Evolutionary conservation across 2,329 filamentous ascomycete genomes (phyloP), one percentile per base, ranked within the genome.

Genomic region (Penicillium fuscoglaucum): DNA sequence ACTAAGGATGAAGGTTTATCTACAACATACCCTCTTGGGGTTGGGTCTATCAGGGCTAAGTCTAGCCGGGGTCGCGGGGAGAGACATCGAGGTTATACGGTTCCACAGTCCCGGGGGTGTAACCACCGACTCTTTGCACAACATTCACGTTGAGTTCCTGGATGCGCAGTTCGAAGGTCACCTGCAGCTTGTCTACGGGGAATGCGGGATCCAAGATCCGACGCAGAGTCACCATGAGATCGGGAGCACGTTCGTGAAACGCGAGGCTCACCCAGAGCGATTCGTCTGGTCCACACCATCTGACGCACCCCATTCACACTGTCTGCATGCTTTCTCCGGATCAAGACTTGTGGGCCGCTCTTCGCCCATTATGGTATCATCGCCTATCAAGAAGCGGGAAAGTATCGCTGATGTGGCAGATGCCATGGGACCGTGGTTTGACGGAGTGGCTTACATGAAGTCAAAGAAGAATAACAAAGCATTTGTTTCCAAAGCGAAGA

Each of bases 81-180:
- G 58, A 47, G 44, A 54, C 45, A 17, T 52, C 7, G 58, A 61
- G 19, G 41, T 52, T 7, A 43, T 62, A 37, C 58, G 55, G n/a
- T 70, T 76, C 44, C 71, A 71, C 54, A 71, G 70, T 17, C 73
- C 72, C 7, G 61, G 72, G 8, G 57, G 44, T 8, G 70, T 79
- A 29, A 75, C 70, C 1, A 61, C 72, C 0, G 74, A 76, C 57
- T 78, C 76, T 0, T 63, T 83, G 59, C 79, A 83, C 64, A 83
- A 83, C 63, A 71, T 83, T 31, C 76, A 82, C 44, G 68, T 83
- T 21, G 72, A 69, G 6, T 82, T 78, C 59, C 26, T 63, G 17
- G 71, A 72, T 40, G 68, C 72, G 19, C 68, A 71, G 21, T 76
- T 79, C 31, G 76, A 80, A 55, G 80, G 80, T 7, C 69, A 78